Evolutionary conservation across 2,329 filamentous ascomycete species (phyloP), one percentile per base, ranked within the genome.

Genomic region (Colletotrichum navitas): DNA sequence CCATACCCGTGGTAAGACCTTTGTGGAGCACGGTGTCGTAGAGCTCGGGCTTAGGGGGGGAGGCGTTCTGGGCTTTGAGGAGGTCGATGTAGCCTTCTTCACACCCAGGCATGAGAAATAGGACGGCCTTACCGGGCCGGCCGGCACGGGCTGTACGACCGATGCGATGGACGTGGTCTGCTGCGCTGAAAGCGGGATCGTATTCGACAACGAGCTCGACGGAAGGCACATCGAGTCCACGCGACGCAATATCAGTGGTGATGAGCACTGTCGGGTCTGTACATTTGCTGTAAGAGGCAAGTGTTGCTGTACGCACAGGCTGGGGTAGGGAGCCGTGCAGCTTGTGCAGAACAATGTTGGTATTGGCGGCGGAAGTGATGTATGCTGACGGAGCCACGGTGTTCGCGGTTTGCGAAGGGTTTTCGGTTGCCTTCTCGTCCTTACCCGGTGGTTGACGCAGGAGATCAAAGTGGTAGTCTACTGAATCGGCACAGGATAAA

Each of bases 201-300:
- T 97, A 98, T 80, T 99, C 96, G 68, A 99, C 89, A 61, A 99
- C 94, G 26, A 98, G 87, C 80, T 99, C 96, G 63, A 99, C 94
- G 62, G 96, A 95, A 0, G 95, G 95, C 21, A 99, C 89, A 85
- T 99, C 96, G 52, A 99, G 90, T 84, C 96, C 96, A 78, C 96
- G 94, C 26, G 96, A 96, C 16, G 96, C 94, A 62, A 99, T 96
- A 78, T 99, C 96, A 1, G 96, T 99, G 76, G 95, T 97, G 74
- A 99, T 89, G 21, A 99, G 88, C 4, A 99, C 90, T 0, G 93
- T 92, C 0, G 95, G 92, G 26, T 93, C 89, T 36, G 88, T 89
- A 79, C 90, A 92, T 52, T 87, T 87, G 3, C 92, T 88, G 82
- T 97, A 99, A 3, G 93, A 90, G 51, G 90, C 88, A 18, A 99